These are phyloP conservation scores for Auriscalpium microsporum DNA, from an alignment of 768 basidiomycete species.

Conservation along the genomic window DNA sequence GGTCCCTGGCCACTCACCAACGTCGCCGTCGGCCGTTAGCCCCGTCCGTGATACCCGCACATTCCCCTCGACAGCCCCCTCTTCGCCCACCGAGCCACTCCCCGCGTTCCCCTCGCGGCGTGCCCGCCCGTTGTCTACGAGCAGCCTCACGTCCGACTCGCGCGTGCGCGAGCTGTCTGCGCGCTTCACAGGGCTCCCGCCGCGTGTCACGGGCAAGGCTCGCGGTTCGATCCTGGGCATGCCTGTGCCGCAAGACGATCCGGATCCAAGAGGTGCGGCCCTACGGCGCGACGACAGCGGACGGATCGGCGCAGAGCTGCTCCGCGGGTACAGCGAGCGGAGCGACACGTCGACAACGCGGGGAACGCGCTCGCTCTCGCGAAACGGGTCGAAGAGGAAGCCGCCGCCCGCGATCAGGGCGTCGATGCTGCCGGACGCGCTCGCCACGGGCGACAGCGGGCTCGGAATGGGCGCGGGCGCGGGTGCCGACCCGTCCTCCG, in stretches of 20 bases:
- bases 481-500: not conserved
- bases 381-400: not conserved
- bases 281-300: not conserved
- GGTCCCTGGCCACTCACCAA: not conserved
- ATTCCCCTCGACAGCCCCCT: not conserved
- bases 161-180: not conserved
- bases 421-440: not conserved
- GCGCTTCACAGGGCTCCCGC: not conserved
- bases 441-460: not conserved
- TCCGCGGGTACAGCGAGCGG: not conserved
- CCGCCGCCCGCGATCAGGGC: not conserved
- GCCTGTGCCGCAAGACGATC: not conserved
- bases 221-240: not conserved
- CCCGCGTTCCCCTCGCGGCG: not conserved
- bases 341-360: not conserved
- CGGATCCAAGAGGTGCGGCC: not conserved
- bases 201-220: not conserved
- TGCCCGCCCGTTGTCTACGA: not conserved
- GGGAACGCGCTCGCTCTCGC: not conserved
- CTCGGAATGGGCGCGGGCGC: not conserved
- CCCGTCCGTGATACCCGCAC: not conserved
- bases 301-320: not conserved
- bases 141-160: conserved; percentile 3
- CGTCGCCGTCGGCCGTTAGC: not conserved
- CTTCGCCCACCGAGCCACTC: no score